Evolutionary conservation across 768 basidiomycete species (phyloP), one percentile per base, ranked within the genome.

Genomic region (Amanita fuliginea): DNA sequence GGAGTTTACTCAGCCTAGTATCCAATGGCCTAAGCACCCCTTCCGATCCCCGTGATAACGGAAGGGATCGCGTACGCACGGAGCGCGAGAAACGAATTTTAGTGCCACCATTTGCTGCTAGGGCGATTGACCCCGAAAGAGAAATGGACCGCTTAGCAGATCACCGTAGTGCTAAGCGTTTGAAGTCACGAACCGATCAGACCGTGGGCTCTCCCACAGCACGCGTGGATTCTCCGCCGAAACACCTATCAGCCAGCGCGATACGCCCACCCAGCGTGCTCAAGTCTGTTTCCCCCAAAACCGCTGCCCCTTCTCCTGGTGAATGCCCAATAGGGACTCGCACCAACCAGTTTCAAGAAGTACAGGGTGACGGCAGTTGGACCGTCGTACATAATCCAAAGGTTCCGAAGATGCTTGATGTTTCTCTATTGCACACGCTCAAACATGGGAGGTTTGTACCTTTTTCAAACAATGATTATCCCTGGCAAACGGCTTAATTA

Each of bases 301-400:
- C 24, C 21, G 24, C 22, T 4, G 6, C 30, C 3, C 34, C 42
- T 5, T 26, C 42, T 6, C 13, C 24, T 26, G 14, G n/a, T 8
- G 42, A 43, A 16, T 30, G 28, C 42, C n/a, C 42, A 16, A 16
- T 16, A 9, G 42, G 42, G 16, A 42, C 3, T 28, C 22, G 42
- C 42, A 28, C 46, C 10, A 11, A 28, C 24, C 35, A 35, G 35
- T 36, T 48, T n/a, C 37, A 28, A n/a, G 39, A 40, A 28, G 13
- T 14, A 6, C 24, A 36, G 18, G 30, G 30, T 41, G 37, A 48
- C 26, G 34, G 19, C 34, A 90, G 92, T 63, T 95, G 92, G 92
- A 84, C 85, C 59, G 87, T 83, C 3, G 72, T 89, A 46, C 91
- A 84, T 69, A 91, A 86, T 61, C 80, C 85, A 37, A 81, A 81